Evolutionary conservation across 345 rosid genomes (phyloP).

Genomic region (Salix exigua): DNA sequence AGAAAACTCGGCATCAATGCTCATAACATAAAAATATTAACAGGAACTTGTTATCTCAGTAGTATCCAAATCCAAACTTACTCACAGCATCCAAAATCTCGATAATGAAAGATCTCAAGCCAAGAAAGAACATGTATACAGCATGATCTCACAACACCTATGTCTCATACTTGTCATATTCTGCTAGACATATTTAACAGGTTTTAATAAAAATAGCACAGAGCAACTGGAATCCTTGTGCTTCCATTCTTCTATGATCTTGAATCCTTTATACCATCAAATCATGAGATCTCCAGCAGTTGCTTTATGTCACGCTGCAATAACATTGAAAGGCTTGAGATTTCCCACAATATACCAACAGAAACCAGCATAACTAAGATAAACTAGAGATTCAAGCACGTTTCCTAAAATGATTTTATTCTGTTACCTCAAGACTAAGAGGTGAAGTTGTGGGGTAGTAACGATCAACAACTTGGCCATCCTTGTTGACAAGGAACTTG

Average conservation of each 20-base stretch:
- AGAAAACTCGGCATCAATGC: background rate
- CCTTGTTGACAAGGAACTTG: constrained; percentile 25
- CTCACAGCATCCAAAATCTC: background rate
- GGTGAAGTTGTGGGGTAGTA: constrained; percentile 33
- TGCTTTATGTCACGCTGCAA: constrained; percentile 59
- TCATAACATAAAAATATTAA: no score
- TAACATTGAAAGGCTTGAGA: background rate
- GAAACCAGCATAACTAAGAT: background rate
- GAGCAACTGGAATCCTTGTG: background rate
- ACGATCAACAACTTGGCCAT: constrained; percentile 28
- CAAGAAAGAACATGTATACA: background rate
- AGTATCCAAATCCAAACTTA: background rate
- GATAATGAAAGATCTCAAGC: background rate
- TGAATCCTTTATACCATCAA: background rate
- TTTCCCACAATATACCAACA: background rate
- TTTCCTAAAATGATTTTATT: background rate
- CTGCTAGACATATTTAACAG: background rate
- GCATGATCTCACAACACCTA: background rate
- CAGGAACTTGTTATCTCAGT: background rate
- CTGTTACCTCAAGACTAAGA: constrained; percentile 27
- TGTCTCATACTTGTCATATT: background rate
- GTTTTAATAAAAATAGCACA: background rate
- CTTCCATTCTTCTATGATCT: background rate
- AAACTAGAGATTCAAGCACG: background rate
- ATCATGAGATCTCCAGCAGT: constrained; percentile 34